Percentiles rank a stretch among this genome's conserved stretches.
Conservation (phyloP, 2,329 filamentous ascomycete species). For the Botryotinia narcissicola region DNA sequence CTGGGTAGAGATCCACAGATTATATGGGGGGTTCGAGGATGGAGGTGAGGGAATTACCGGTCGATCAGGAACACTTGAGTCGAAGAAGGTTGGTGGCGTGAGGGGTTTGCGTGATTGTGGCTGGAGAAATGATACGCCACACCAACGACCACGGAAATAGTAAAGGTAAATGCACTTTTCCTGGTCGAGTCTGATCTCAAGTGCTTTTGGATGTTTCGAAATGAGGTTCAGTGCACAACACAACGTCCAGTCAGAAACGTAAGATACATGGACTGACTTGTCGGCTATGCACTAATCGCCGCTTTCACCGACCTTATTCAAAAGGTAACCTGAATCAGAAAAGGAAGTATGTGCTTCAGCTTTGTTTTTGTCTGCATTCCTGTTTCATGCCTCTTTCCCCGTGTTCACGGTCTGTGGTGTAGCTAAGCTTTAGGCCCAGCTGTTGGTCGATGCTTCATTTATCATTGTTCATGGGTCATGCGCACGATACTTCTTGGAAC, state of each 20-base stretch:
- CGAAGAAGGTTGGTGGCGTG: not conserved
- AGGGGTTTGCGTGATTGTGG: not conserved
- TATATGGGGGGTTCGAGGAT: not conserved
- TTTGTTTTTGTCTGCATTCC: not conserved
- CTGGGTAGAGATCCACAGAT: not conserved
- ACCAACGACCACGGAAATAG: not conserved
- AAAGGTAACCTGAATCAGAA: not conserved
- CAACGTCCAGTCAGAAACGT: not conserved
- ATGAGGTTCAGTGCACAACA: slow-evolving; percentile 6
- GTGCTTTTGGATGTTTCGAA: slow-evolving; percentile 1
- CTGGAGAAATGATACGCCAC: not conserved
- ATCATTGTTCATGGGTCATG: not conserved
- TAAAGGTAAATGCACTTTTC: not conserved
- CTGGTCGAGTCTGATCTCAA: not conserved
- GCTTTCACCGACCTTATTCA: not conserved
- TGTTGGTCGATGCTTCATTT: not conserved
- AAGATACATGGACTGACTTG: not conserved
- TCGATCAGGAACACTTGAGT: not conserved
- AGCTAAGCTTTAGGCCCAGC: not conserved
- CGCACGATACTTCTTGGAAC: not conserved
- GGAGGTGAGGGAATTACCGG: not conserved
- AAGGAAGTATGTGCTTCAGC: not conserved
- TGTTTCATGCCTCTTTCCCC: not conserved
- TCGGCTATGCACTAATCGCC: not conserved
- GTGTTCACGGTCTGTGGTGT: not conserved